Evolutionary conservation across 805 yeast genomes (phyloP), one percentile per base, ranked within the genome.

Genomic region (Komagataella phaffii): DNA sequence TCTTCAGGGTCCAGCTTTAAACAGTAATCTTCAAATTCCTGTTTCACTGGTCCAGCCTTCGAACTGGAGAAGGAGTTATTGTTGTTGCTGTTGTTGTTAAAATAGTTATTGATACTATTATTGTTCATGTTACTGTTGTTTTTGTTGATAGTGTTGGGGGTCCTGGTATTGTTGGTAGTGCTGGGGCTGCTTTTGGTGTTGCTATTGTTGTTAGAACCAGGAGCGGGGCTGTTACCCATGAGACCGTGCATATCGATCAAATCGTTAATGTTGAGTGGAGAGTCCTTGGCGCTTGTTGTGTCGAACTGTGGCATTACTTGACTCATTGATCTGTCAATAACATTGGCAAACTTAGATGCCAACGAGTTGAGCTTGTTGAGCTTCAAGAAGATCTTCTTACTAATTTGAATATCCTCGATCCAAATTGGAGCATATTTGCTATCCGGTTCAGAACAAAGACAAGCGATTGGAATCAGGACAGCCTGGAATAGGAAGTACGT

Each of bases 401-500:
- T 72, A 14, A 63, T 60, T 14, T 66, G 64, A 40, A 77, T 71
- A 57, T 72, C 76, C 10, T 62, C 60, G 54, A 65, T 55, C 82
- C 82, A 77, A 12, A 61, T 62, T 3, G 50, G 51, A 2, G 77
- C 68, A 56, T 73, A 71, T 49, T 72, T 69, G 12, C 79, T 72
- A 4, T 59, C 58, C 5, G 79, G 75, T 51, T 78, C 81, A 7
- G 80, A 70, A 53, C 79, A 73, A 17, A 75, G 60, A 56, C 80
- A 76, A 7, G 77, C 74, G 50, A 80, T 71, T 7, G 83, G 80
- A 49, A 81, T 76, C 52, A 81, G 63, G 3, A 77, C 74, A 1
- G 86, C 85, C 60, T 81, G 85, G 64, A 81, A 80, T 12, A 80
- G 56, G 61, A 78, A 82, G 58, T 78, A 81, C 0, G 80, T 76